A percentile compares a stretch with the other conserved stretches of the same genome.
These are phyloP conservation scores for Colletotrichum sp. DNA, from an alignment of 2,329 filamentous ascomycete species.

Conservation along the genomic window DNA sequence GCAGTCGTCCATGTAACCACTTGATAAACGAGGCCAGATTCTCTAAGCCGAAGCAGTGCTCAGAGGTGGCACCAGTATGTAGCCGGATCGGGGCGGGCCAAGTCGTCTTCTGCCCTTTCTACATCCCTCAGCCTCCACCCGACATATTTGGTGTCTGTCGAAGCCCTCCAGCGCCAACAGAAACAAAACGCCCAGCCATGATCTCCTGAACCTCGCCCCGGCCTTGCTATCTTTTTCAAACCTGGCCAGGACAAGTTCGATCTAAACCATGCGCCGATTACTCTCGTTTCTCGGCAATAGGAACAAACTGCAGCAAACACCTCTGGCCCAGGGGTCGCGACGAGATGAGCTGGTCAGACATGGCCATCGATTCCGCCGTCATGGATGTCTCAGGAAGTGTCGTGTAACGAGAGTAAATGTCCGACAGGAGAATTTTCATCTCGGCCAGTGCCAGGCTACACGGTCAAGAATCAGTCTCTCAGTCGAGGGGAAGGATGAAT, in stretches of 20 bases:
- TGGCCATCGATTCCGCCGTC: slow-evolving; percentile 62
- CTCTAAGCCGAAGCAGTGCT: neutral
- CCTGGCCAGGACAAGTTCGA: neutral
- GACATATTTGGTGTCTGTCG: neutral
- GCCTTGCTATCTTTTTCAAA: neutral
- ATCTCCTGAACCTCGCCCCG: neutral
- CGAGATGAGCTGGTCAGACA: slow-evolving; percentile 72
- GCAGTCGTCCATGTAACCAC: neutral
- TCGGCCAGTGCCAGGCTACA: slow-evolving; percentile 62
- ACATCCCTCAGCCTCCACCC: neutral
- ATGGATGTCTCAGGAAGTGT: slow-evolving; percentile 61
- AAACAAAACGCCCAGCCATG: neutral
- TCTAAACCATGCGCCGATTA: neutral
- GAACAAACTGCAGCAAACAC: slow-evolving; percentile 59
- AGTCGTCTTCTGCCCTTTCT: neutral
- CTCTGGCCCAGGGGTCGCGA: slow-evolving; percentile 64
- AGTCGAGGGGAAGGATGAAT: neutral
- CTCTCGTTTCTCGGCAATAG: slow-evolving; percentile 24
- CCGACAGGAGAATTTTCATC: slow-evolving; percentile 70
- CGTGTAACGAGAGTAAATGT: slow-evolving; percentile 63
- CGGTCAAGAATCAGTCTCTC: slow-evolving; percentile 30
- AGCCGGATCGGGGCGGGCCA: neutral
- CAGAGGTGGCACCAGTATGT: neutral
- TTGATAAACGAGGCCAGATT: neutral
- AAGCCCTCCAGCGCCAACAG: neutral